Evolutionary conservation across 1,139 yeast genomes (phyloP).

Genomic region (Wickerhamomyces sp.): DNA sequence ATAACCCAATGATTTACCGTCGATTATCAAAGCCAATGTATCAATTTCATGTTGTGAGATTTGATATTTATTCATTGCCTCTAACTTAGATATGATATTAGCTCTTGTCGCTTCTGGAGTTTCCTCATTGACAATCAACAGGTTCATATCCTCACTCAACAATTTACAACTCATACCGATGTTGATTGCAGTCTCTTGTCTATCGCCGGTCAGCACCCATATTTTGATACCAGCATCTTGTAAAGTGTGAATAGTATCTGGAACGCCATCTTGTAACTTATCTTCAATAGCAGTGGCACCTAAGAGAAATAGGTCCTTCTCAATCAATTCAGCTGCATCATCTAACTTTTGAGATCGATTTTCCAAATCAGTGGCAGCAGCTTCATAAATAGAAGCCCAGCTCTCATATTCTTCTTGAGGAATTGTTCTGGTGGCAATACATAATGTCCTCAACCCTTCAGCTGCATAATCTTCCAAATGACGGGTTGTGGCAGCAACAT

Average conservation of each 20-base stretch:
- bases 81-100: conserved; percentile 69
- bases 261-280: conserved; percentile 96
- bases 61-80: conserved; percentile 68
- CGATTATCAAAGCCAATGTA: conserved; percentile 85
- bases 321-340: conserved; percentile 81
- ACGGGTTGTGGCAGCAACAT: conserved; percentile 73
- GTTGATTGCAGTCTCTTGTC: conserved; percentile 98
- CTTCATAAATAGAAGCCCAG: conserved; percentile 60
- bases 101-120: conserved; percentile 65
- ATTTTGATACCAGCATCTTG: conserved; percentile 96
- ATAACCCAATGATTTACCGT: conserved; percentile 82
- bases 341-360: conserved; percentile 75
- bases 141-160: conserved; percentile 92
- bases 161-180: conserved; percentile 97
- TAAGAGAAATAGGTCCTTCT: conserved; percentile 66
- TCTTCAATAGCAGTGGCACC: conserved; percentile 99
- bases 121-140: conserved; percentile 84
- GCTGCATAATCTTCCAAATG: conserved; percentile 97
- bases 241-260: conserved; percentile 90
- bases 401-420: conserved; percentile 69
- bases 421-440: conserved; percentile 82
- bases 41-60: conserved; percentile 64
- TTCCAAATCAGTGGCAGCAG: conserved; percentile 78
- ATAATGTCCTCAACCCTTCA: conserved; percentile 90
- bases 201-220: conserved; percentile 97